Base-by-base conservation (phyloP, 2,329 filamentous ascomycete species). In the Botrytis paeoniae region DNA sequence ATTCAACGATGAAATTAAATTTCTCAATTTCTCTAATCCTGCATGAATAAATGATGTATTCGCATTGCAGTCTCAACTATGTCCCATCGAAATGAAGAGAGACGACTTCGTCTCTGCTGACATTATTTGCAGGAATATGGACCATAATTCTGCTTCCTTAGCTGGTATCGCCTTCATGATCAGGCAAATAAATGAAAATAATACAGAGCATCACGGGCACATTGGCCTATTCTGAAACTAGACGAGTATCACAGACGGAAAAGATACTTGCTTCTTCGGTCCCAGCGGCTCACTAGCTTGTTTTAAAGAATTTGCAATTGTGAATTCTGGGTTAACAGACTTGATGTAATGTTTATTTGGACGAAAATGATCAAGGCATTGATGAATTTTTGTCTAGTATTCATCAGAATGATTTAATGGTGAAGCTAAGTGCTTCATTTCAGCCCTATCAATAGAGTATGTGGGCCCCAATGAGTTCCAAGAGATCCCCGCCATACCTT, bases 191-290 rank as follows among this genome's bases (percentile, higher is more conserved):
- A 29, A 43, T 43, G 45, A 29, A 29, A 65, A 41, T 54, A 2
- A 35, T 37, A 43, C 29, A 43, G 35, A 71, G 32, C 54, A 29
- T 61, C 45, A 41, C 43, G 43, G 20, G 60, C 14, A 57, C 25
- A 54, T 22, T 54, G 5, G 35, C 25, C 48, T 9, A n/a, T 29
- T 29, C 32, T 71, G 70, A 71, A 64, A 71, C 70, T 35, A 20
- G 37, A 18, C 37, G 39, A 59, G 70, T 71, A 66, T 71, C 61
- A 71, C 20, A 70, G 29, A 22, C 37, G 16, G 51, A 41, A 63
- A 39, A 39, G n/a, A 45, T 22, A 70, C 41, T 51, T 62, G 32
- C 41, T 43, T 61, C n/a, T 37, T 63, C 22, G 70, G 48, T n/a
- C n/a, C n/a, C 32, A 29, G 70, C 29, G 16, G n/a, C 22, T 35